These are phyloP conservation scores for Candida adriatica DNA, from an alignment of 805 yeast genomes.

Conservation along the genomic window DNA sequence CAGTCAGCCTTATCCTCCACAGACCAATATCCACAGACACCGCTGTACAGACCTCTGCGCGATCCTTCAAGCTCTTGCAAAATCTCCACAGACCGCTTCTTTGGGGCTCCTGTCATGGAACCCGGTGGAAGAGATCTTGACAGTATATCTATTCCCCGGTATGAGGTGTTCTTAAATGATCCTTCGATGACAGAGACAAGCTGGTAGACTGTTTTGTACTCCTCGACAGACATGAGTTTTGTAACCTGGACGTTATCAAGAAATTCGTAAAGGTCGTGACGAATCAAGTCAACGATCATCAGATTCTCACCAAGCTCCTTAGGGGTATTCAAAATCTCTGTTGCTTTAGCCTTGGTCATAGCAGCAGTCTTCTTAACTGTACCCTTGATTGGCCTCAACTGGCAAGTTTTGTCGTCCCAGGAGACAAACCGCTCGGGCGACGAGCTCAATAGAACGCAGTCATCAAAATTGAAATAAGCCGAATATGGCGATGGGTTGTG, in stretches of 20 bases:
- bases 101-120: constrained; percentile 99
- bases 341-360: constrained; percentile 53
- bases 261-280: constrained; percentile 80
- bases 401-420: constrained; percentile 59
- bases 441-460: constrained; percentile 58
- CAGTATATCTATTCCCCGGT: constrained; percentile 72
- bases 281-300: constrained; percentile 92
- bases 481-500: constrained; percentile 93
- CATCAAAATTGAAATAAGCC: constrained; percentile 67
- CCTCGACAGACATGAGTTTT: constrained; percentile 86
- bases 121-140: constrained; percentile 90
- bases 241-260: constrained; percentile 61
- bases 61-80: constrained; percentile 39
- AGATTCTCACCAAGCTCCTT: constrained; percentile 94
- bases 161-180: constrained; percentile 20
- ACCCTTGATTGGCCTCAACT: constrained; percentile 93
- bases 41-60: constrained; percentile 81
- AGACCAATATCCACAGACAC: constrained; percentile 95
- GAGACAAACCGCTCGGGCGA: constrained; percentile 92
- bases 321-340: constrained; percentile 62
- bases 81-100: constrained; percentile 83
- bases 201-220: constrained; percentile 85
- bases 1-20: constrained; percentile 83
- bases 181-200: constrained; percentile 88
- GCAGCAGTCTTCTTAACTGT: constrained; percentile 67